A percentile compares a stretch with the other conserved stretches of the same genome.
These are phyloP conservation scores for Persicaria maculosa DNA, from an alignment of 148 eudicot species.

Conservation along the genomic window DNA sequence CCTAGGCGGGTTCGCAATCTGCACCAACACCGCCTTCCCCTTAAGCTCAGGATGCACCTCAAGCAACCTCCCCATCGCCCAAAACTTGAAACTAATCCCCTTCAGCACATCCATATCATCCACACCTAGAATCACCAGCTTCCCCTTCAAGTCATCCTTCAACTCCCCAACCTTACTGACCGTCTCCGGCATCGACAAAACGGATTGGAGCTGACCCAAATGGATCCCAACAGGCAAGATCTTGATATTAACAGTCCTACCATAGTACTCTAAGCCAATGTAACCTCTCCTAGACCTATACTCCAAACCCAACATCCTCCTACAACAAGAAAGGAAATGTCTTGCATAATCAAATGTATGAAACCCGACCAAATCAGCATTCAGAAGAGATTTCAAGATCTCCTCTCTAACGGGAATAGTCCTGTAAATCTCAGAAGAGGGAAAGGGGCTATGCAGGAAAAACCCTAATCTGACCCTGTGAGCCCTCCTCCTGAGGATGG, in stretches of 20 bases:
- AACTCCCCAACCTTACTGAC: conserved; percentile 33
- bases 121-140: conserved; percentile 61
- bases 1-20: conserved; percentile 68
- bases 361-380: conserved; percentile 79
- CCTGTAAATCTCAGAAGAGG: conserved; percentile 74
- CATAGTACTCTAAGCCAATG: conserved; percentile 74
- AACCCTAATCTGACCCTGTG: conserved; percentile 62
- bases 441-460: conserved; percentile 71
- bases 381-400: conserved; percentile 59
- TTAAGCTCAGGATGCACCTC: conserved; percentile 35
- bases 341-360: conserved; percentile 92
- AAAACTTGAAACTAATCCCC: conserved; percentile 73
- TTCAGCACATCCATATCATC: conserved; percentile 90
- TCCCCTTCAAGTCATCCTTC: conserved; percentile 42
- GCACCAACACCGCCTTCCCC: conserved; percentile 66
- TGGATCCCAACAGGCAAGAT: conserved; percentile 78
- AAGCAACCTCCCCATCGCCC: conserved; percentile 54
- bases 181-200: conserved; percentile 37
- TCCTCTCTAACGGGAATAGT: conserved; percentile 75
- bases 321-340: conserved; percentile 78
- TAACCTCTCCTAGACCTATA: conserved; percentile 73
- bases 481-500: conserved; percentile 47
- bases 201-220: conserved; percentile 56
- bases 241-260: conserved; percentile 76
- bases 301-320: conserved; percentile 84